These are phyloP conservation scores for Clarireedia homoeocarpa DNA, from an alignment of 2,329 filamentous ascomycete species.

Conservation along the genomic window DNA sequence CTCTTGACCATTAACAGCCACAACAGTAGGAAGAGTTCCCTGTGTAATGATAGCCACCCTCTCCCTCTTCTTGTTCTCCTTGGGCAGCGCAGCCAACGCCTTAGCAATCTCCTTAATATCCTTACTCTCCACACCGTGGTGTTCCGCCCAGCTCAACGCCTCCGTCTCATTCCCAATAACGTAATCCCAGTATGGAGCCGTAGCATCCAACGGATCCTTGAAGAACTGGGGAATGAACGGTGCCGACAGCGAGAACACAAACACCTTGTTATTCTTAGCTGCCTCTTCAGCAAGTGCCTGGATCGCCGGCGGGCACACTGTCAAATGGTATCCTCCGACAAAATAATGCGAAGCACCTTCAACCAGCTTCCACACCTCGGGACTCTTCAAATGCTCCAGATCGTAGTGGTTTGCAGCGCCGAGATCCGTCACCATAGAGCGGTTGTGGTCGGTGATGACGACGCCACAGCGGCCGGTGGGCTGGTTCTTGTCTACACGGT, in stretches of 20 bases:
- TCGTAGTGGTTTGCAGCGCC: constrained; percentile 97
- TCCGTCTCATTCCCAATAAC: constrained; percentile 97
- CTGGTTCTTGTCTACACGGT: constrained; percentile 77
- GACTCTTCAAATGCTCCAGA: constrained; percentile 83
- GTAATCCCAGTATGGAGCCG: constrained; percentile 89
- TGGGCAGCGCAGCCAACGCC: constrained; percentile 78
- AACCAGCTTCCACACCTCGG: constrained; percentile 85
- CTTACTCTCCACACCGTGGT: constrained; percentile 65
- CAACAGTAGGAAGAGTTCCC: constrained; percentile 82
- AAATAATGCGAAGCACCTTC: constrained; percentile 86
- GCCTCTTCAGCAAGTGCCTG: constrained; percentile 87
- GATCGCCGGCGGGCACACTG: constrained; percentile 86
- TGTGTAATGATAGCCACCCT: constrained; percentile 90
- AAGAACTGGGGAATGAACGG: constrained; percentile 97
- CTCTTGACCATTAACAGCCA: constrained; percentile 66
- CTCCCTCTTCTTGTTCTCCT: constrained; percentile 80
- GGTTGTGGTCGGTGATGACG: constrained; percentile 93
- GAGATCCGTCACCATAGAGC: constrained; percentile 89
- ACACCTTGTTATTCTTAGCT: constrained; percentile 79
- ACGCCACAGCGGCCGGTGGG: constrained; percentile 93
- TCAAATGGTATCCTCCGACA: constrained; percentile 95
- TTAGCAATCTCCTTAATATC: constrained; percentile 81
- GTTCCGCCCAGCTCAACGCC: constrained; percentile 78
- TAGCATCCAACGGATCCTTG: constrained; percentile 86
- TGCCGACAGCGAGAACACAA: constrained; percentile 85